Evolutionary conservation across 345 rosid genomes (phyloP).

Genomic region (Trapa incisa): DNA sequence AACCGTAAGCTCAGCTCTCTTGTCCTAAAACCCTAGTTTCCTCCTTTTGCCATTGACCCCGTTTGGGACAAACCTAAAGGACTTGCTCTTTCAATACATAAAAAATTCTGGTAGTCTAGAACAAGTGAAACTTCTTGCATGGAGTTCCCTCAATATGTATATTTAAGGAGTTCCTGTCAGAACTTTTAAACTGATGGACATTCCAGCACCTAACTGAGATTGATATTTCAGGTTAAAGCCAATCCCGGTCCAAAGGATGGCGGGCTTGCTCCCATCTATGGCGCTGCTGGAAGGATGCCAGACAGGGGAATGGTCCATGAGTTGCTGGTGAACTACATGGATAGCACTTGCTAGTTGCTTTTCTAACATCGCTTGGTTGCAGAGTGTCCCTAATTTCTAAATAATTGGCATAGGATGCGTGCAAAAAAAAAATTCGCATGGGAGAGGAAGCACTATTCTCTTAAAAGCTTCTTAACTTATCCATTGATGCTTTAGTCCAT

Average conservation of each 20-base stretch:
- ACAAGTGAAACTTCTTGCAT: background rate
- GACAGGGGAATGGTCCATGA: constrained; percentile 80
- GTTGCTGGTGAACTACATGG: constrained; percentile 77
- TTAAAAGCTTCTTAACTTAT: too few species aligned
- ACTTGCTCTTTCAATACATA: background rate
- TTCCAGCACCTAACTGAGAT: background rate
- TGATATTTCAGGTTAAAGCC: constrained; percentile 27
- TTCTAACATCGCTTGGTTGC: background rate
- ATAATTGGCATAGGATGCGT: too few species aligned
- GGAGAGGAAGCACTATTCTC: too few species aligned
- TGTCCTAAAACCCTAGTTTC: background rate
- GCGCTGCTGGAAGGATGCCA: constrained; percentile 87
- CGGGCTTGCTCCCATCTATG: constrained; percentile 86
- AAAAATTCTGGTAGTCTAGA: background rate
- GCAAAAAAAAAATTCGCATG: too few species aligned
- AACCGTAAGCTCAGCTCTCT: constrained; percentile 39
- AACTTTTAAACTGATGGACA: background rate
- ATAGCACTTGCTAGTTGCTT: constrained; percentile 43
- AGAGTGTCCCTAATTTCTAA: background rate
- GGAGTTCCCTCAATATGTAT: background rate
- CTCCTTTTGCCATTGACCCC: background rate
- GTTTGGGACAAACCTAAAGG: background rate
- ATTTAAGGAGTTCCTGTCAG: background rate
- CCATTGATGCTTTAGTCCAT: background rate
- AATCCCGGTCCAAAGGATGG: constrained; percentile 82